A percentile compares a stretch with the other conserved stretches of the same genome.
Evolutionary conservation across 352 stramenopile genomes (phyloP).

Genomic region (Peronospora tabacina): DNA sequence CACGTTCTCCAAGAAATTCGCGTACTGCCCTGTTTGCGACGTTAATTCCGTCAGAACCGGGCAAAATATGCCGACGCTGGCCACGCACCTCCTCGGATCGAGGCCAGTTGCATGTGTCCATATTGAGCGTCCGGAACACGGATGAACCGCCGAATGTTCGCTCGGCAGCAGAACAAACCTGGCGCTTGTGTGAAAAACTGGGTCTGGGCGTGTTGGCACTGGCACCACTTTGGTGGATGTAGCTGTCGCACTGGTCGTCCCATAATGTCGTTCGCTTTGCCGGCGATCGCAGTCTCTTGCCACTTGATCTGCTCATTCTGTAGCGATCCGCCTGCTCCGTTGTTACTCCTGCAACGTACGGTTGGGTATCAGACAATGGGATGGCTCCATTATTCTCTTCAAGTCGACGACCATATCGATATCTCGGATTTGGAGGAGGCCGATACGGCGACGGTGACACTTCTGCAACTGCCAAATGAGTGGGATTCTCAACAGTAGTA

Average conservation of each 20-base stretch:
- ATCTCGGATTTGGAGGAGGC: slow-evolving; percentile 16
- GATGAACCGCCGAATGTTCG: slow-evolving; percentile 21
- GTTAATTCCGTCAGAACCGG: slow-evolving; percentile 27
- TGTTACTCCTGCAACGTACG: slow-evolving; percentile 22
- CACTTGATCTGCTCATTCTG: slow-evolving; percentile 25
- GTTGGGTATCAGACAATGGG: slow-evolving; percentile 4
- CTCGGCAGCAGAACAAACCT: slow-evolving; percentile 10
- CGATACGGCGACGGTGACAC: slow-evolving; percentile 11
- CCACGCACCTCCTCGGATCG: slow-evolving; percentile 11
- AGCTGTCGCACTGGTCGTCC: slow-evolving; percentile 17
- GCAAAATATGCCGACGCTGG: slow-evolving; percentile 24
- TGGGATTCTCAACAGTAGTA: background rate
- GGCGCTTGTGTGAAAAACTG: slow-evolving; percentile 19
- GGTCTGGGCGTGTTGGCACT: background rate
- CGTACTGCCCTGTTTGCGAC: slow-evolving; percentile 29
- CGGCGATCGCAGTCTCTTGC: slow-evolving; percentile 25
- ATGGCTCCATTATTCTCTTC: slow-evolving; percentile 12
- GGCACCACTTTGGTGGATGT: slow-evolving; percentile 19
- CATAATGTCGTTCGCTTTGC: slow-evolving; percentile 18
- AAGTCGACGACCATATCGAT: slow-evolving; percentile 22
- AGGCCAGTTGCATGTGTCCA: slow-evolving; percentile 13
- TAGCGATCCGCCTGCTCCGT: slow-evolving; percentile 27
- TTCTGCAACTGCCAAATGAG: background rate
- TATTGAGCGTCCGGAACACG: slow-evolving; percentile 23
- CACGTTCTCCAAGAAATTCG: slow-evolving; percentile 28